These are phyloP conservation scores for Beauveria caledonica DNA, from an alignment of 2,329 filamentous ascomycete species.

Conservation along the genomic window DNA sequence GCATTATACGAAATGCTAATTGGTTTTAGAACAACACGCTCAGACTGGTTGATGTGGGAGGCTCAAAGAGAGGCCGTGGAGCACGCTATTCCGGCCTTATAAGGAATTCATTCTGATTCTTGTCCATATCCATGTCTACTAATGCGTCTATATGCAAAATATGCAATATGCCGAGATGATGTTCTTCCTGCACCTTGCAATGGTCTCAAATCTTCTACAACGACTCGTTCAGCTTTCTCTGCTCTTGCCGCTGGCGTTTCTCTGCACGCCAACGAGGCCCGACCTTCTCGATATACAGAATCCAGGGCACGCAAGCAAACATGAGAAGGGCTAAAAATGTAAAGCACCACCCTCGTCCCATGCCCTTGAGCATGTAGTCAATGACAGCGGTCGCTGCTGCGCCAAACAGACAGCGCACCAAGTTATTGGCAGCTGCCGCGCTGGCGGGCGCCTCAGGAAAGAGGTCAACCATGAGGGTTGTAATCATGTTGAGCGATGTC, in stretches of 20 bases:
- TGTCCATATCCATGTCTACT: not conserved
- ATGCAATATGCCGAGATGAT: not conserved
- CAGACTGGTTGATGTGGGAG: conserved; percentile 98
- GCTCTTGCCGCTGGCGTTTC: conserved; percentile 31
- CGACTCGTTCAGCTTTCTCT: conserved; percentile 1
- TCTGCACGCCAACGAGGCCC: conserved; percentile 45
- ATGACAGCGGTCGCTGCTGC: conserved; percentile 53
- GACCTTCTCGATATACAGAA: conserved; percentile 40
- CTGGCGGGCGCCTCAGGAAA: conserved; percentile 53
- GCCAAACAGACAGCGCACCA: conserved; percentile 53
- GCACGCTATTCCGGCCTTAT: conserved; percentile 54
- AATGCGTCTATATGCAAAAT: not conserved
- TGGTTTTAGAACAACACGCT: conserved; percentile 71
- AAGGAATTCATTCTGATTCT: conserved; percentile 14
- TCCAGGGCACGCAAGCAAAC: conserved; percentile 36
- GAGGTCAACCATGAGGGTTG: conserved; percentile 55
- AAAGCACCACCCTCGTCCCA: conserved; percentile 56
- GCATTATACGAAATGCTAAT: not conserved
- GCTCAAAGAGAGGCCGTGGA: conserved; percentile 61
- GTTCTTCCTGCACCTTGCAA: not conserved
- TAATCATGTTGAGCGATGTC: conserved; percentile 55
- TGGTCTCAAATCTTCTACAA: not conserved
- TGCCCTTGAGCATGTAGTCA: conserved; percentile 45
- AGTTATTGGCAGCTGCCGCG: conserved; percentile 55
- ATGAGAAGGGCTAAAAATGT: conserved; percentile 49